Percentiles rank a stretch among this genome's conserved stretches.
Evolutionary conservation across 163 green algal genomes (phyloP).

Genomic region (Chlamydomonas reinhardtii): DNA sequence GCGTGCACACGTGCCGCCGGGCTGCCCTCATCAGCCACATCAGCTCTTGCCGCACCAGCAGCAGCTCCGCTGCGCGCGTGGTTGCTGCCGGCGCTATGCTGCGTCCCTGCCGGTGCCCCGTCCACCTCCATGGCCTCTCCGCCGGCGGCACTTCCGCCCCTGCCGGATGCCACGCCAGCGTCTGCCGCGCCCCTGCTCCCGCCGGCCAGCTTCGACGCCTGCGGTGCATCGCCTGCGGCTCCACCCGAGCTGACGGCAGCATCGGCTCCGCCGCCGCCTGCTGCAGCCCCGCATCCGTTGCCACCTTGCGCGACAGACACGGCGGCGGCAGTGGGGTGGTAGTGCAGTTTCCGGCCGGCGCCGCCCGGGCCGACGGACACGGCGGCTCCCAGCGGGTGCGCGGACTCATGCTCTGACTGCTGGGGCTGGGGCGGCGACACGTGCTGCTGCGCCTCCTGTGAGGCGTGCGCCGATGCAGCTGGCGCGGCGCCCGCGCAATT

Average conservation of each 20-base stretch:
- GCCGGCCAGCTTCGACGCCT: no score
- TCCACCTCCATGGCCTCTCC: neutral
- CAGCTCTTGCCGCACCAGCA: neutral
- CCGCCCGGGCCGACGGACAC: neutral
- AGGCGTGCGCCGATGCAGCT: neutral
- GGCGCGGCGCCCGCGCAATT: neutral
- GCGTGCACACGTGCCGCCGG: neutral
- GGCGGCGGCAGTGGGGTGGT: neutral
- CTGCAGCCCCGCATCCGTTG: no score
- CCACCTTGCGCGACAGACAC: no score
- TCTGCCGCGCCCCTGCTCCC: no score
- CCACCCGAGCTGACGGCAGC: neutral
- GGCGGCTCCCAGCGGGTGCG: neutral
- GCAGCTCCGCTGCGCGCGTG: neutral
- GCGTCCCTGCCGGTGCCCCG: neutral
- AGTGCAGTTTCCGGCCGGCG: neutral
- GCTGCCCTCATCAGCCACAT: neutral
- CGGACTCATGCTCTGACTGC: conserved; percentile 30
- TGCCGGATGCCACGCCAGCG: neutral
- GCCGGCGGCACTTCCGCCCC: neutral
- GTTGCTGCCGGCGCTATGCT: conserved; percentile 29
- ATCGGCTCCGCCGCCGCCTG: neutral
- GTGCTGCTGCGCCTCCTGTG: neutral
- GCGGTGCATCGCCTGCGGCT: neutral
- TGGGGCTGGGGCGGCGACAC: neutral